A percentile compares a stretch with the other conserved stretches of the same genome.
Conservation (phyloP, 768 basidiomycete genomes). For the Baorangia bicolor region DNA sequence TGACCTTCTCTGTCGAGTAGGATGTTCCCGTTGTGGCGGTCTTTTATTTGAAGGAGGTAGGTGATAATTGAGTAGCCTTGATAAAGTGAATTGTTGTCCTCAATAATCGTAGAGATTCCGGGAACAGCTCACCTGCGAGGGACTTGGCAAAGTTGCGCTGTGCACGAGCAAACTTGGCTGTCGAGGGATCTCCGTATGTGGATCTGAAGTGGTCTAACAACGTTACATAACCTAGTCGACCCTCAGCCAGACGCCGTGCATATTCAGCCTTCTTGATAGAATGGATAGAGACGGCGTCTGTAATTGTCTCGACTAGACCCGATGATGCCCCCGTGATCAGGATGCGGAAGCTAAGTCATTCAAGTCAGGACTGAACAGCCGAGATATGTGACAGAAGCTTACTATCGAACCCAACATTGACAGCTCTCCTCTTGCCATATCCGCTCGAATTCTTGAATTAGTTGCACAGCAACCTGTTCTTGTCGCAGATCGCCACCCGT, state of each 20-base stretch:
- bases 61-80: constrained; percentile 91
- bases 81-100: neutral
- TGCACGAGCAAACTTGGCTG: constrained; percentile 84
- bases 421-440: constrained; percentile 97
- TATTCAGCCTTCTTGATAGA: constrained; percentile 99
- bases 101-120: neutral
- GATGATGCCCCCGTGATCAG: constrained; percentile 91
- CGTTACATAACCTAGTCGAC: constrained; percentile 83
- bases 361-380: neutral
- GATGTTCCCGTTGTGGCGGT: constrained; percentile 98
- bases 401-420: constrained; percentile 94
- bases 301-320: constrained; percentile 96
- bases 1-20: constrained; percentile 94
- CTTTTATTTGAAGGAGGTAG: constrained; percentile 97
- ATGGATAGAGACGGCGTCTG: constrained; percentile 96
- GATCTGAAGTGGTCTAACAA: constrained; percentile 89
- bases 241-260: constrained; percentile 78
- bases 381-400: constrained; percentile 24
- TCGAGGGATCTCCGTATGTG: constrained; percentile 86
- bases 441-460: constrained; percentile 87
- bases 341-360: constrained; percentile 78
- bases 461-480: constrained; percentile 94
- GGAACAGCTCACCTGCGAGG: constrained; percentile 58
- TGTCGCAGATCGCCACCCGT: constrained; percentile 96
- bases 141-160: constrained; percentile 95